Conservation (phyloP, 192 early-diverging fungal species). For the Linnemannia exigua region DNA sequence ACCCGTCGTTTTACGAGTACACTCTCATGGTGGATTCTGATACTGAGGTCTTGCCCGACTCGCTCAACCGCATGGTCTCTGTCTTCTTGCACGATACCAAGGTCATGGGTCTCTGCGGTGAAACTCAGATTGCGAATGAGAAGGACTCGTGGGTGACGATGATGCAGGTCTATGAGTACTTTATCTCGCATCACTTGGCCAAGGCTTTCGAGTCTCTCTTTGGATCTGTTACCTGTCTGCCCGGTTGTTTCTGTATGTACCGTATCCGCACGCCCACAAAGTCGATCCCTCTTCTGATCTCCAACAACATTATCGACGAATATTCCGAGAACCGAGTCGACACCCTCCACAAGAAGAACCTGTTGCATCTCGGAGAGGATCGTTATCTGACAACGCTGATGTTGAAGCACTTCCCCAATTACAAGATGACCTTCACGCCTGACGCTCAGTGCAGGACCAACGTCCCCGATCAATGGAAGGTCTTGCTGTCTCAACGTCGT, state of each 20-base stretch:
- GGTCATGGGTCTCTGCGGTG: slow-evolving; percentile 96
- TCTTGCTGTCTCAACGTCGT: slow-evolving; percentile 97
- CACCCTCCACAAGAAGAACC: slow-evolving; percentile 98
- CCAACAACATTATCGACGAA: slow-evolving; percentile 90
- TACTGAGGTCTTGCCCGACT: slow-evolving; percentile 91
- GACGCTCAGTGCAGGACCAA: slow-evolving; percentile 95
- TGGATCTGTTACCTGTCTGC: slow-evolving; percentile 97
- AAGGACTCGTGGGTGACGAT: slow-evolving; percentile 95
- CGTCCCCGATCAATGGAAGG: slow-evolving; percentile 93
- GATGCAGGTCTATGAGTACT: slow-evolving; percentile 99
- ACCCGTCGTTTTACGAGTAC: slow-evolving; percentile 96
- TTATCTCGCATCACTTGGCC: slow-evolving; percentile 96
- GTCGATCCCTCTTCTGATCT: slow-evolving; percentile 91
- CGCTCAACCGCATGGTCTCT: slow-evolving; percentile 93
- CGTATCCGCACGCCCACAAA: slow-evolving; percentile 91
- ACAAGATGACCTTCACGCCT: slow-evolving; percentile 93
- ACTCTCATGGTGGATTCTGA: slow-evolving; percentile 99
- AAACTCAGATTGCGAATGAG: slow-evolving; percentile 95
- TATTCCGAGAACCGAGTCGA: slow-evolving; percentile 96
- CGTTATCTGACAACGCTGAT: slow-evolving; percentile 96
- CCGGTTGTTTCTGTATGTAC: slow-evolving; percentile 99
- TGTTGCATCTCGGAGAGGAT: slow-evolving; percentile 98
- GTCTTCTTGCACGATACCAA: slow-evolving; percentile 91
- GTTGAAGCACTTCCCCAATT: slow-evolving; percentile 98
- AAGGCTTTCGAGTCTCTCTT: slow-evolving; percentile 99